Evolutionary conservation across 2,329 filamentous ascomycete species (phyloP).

Genomic region (Colletotrichum melonis): DNA sequence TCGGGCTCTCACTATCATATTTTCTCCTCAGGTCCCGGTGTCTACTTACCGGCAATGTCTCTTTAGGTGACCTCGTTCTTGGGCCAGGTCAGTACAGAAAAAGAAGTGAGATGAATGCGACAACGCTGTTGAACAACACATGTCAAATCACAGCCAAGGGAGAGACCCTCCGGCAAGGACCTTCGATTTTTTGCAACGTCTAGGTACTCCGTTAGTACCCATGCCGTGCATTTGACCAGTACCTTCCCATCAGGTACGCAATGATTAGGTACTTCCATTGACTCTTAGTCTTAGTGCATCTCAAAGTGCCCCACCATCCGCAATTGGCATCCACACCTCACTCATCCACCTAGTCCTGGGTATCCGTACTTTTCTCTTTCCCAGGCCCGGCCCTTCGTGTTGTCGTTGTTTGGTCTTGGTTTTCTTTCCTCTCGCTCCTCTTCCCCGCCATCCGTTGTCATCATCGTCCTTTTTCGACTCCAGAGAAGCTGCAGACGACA

Average conservation of each 20-base stretch:
- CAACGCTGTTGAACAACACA: background rate
- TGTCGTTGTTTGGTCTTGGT: conserved; percentile 29
- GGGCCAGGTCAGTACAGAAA: background rate
- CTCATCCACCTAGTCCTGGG: conserved; percentile 11
- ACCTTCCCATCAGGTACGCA: background rate
- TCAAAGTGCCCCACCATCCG: conserved; percentile 34
- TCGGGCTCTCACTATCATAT: background rate
- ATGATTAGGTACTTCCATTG: background rate
- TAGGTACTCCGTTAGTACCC: background rate
- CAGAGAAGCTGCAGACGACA: background rate
- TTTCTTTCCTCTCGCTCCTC: conserved; percentile 29
- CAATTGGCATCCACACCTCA: conserved; percentile 35
- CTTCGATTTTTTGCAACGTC: conserved; percentile 1
- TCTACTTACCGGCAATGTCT: background rate
- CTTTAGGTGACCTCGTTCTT: background rate
- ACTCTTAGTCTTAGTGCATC: background rate
- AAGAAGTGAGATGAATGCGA: background rate
- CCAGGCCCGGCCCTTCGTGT: conserved; percentile 17
- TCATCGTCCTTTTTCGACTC: background rate
- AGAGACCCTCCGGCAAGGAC: background rate
- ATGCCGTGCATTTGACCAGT: conserved; percentile 9
- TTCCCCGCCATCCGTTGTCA: conserved; percentile 6
- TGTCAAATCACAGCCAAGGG: background rate
- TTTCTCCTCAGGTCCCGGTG: background rate
- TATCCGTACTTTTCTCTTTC: conserved; percentile 34